phyloP scores from a whole-genome alignment of 1,139 yeast genomes.

The Taiozyma sp. region DNA sequence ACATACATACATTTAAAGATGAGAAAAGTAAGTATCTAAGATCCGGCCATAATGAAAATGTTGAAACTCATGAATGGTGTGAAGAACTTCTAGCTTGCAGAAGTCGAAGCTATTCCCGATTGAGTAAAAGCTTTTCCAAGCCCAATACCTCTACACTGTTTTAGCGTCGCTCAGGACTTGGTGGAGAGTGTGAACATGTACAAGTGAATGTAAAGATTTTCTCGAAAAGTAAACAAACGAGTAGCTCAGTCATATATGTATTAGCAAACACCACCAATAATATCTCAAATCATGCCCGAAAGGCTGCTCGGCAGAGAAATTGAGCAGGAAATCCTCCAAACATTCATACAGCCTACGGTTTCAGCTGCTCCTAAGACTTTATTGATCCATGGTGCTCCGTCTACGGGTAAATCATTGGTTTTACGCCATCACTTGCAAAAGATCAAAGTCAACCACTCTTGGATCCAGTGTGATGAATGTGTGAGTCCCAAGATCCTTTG shows the following conservation, averaged over 20 bases:
- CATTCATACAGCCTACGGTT: conserved; percentile 10
- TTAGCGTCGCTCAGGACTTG: no score
- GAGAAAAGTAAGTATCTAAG: not conserved
- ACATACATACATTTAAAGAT: not conserved
- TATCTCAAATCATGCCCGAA: not conserved
- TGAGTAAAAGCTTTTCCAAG: no score
- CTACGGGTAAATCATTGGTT: conserved; percentile 22
- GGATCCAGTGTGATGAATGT: conserved; percentile 23
- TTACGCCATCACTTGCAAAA: conserved; percentile 8
- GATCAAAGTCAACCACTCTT: conserved; percentile 8
- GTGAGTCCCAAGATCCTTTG: conserved; percentile 18
- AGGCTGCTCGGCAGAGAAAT: not conserved
- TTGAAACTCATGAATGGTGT: not conserved
- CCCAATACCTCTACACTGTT: no score
- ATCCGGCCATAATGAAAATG: no score
- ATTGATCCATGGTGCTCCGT: conserved; percentile 17
- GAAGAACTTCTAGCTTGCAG: no score
- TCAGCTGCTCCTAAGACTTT: conserved; percentile 6
- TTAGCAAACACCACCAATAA: not conserved
- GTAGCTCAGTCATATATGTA: not conserved
- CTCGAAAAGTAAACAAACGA: not conserved
- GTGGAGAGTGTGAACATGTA: no score
- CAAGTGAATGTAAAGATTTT: not conserved
- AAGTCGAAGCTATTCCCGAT: no score
- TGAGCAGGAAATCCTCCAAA: conserved; percentile 10